Percentiles rank a stretch among this genome's conserved stretches.
phyloP scores from a whole-genome alignment of 2,329 filamentous ascomycete species.

The Rhynchosporium graminicola region DNA sequence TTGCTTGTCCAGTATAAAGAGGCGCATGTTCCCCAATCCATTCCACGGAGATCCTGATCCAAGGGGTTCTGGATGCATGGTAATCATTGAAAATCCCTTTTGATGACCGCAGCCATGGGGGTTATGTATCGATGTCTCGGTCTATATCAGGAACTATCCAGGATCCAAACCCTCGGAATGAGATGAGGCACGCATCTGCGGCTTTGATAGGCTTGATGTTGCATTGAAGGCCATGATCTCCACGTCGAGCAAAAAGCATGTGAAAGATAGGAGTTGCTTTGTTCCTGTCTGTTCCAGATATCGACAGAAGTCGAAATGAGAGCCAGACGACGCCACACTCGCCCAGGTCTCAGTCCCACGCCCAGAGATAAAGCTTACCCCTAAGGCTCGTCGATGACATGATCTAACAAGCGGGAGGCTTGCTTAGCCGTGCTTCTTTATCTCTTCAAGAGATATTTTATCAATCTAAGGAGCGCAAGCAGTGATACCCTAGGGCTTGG shows the following conservation, averaged over 20 bases:
- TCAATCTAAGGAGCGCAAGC: not conserved
- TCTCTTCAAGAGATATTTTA: not conserved
- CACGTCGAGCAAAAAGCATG: not conserved
- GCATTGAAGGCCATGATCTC: not conserved
- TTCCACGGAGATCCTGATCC: constrained; percentile 23
- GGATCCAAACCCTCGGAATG: not conserved
- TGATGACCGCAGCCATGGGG: not conserved
- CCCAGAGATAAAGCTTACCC: constrained; percentile 22
- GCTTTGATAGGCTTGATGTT: not conserved
- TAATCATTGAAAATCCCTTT: not conserved
- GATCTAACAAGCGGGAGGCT: constrained; percentile 13
- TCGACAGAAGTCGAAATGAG: not conserved
- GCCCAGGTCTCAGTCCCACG: constrained; percentile 15
- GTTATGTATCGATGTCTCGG: not conserved
- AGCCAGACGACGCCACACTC: not conserved
- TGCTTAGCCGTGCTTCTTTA: not conserved
- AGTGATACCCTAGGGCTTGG: constrained; percentile 5
- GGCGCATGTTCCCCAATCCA: constrained; percentile 13
- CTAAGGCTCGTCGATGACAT: not conserved
- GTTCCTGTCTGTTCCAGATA: not conserved
- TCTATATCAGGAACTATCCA: not conserved
- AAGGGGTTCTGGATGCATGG: not conserved
- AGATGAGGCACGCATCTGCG: not conserved
- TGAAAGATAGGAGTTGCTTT: constrained; percentile 9
- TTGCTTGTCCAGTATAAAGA: constrained; percentile 16